phyloP scores from a whole-genome alignment of 306 rosid genomes.

The Parietaria judaica region DNA sequence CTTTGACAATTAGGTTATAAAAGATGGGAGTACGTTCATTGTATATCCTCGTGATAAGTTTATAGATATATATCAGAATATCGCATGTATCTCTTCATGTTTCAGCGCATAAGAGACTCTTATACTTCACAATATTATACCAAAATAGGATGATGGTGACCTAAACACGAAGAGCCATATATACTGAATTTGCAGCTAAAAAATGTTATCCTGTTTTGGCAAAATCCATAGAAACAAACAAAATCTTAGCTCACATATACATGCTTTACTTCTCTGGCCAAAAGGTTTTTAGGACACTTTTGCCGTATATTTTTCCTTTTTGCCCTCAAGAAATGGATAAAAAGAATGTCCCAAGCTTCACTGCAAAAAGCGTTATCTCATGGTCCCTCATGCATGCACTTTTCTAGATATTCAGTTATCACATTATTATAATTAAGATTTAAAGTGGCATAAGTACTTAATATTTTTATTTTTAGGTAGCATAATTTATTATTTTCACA shows the following conservation, averaged over 20 bases:
- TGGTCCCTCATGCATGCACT: conserved; percentile 22
- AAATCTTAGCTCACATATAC: neutral
- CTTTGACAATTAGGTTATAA: too few relatives aligned
- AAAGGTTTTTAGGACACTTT: neutral
- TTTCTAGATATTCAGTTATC: conserved; percentile 27
- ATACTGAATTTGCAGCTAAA: neutral
- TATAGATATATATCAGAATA: too few relatives aligned
- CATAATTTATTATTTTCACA: too few relatives aligned
- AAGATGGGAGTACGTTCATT: neutral
- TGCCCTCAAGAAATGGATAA: conserved; percentile 32
- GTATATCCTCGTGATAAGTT: neutral
- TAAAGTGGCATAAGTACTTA: too few relatives aligned
- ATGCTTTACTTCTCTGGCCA: neutral
- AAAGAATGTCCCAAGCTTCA: conserved; percentile 20
- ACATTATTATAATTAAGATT: neutral
- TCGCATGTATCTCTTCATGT: too few relatives aligned
- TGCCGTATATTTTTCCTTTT: conserved; percentile 18
- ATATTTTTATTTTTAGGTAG: too few relatives aligned
- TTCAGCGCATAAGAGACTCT: too few relatives aligned
- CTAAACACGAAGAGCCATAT: conserved; percentile 9
- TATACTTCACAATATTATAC: too few relatives aligned
- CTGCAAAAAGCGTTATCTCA: conserved; percentile 10
- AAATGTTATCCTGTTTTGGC: neutral
- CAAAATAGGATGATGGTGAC: conserved; percentile 8
- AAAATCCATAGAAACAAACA: conserved; percentile 1